Base-by-base conservation (phyloP, 257 asterid species). In the Scutellaria minor region DNA sequence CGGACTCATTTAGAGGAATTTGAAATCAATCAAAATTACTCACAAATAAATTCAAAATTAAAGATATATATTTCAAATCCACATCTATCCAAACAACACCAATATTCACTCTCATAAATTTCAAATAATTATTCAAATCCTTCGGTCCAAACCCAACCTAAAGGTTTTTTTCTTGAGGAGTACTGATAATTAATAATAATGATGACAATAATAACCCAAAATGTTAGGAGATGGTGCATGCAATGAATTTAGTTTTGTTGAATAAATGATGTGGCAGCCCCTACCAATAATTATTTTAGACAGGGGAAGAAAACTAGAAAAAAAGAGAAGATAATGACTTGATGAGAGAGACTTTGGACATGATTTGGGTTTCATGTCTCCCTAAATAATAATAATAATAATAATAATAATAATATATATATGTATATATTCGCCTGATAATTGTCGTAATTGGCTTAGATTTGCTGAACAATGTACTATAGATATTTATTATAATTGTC, bases 231-330 rank as follows among this genome's bases (percentile, higher is more conserved):
- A 65, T 40, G 66, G 12, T 66, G 31, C 3, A 35, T 54, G 48
- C 71, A 78, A 42, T 66, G 75, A 66, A 78, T 68, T 66, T 66
- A 66, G 72, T 78, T 66, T 53, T 67, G 62, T 53, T 73, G 47
- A 58, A 27, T 64, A 27, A 58, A 45, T 67, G 56, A 72, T 52
- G 64, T 51, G 57, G 37, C 37, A 2, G 37, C 18, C 71, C 71
- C 67, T 47, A 66, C 72, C 72, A 70, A 75, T 57, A 15, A 52
- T 58, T 7, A 48, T 39, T 12, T 70, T 41, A 20, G 68, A 70
- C n/a, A 60, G 42, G 50, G 61, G 40, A 60, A 61, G 68, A 67
- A 78, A 56, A 71, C 66, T 42, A 69, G 1, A 45, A 62, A 59
- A 52, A 56, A 56, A 24, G 48, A 4, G 70, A 60, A 67, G 75